phyloP scores from a whole-genome alignment of 495 filamentous ascomycete species.

The Bacidia gigantensis region DNA sequence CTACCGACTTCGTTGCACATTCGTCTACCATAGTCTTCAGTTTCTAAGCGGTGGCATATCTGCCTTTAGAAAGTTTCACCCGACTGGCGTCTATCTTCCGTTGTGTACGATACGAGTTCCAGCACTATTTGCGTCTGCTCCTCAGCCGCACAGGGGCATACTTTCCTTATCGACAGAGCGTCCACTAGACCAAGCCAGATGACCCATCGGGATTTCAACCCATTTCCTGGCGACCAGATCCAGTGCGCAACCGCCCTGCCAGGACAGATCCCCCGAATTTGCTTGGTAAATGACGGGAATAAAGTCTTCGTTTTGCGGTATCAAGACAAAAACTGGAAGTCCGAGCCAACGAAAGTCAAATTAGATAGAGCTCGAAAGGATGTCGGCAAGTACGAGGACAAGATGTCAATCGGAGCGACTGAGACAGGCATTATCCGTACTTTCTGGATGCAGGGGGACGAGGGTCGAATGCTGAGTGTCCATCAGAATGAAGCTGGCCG shows the following conservation, averaged over 20 bases:
- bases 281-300: neutral
- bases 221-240: neutral
- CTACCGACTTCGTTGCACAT: neutral
- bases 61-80: neutral
- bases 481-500: neutral
- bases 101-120: neutral
- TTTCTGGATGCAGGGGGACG: neutral
- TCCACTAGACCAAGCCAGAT: neutral
- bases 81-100: neutral
- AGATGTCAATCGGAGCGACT: neutral
- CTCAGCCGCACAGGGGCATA: neutral
- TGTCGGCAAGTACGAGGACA: neutral
- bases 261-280: neutral
- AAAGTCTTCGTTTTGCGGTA: constrained; percentile 2
- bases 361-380: neutral
- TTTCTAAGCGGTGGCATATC: neutral
- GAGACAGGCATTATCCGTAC: neutral
- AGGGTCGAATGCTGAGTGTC: neutral
- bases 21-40: neutral
- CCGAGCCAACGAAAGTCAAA: neutral
- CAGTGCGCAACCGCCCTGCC: neutral
- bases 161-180: neutral
- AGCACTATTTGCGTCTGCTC: constrained; percentile 1
- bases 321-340: neutral
- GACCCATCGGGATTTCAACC: neutral